Conservation (phyloP, 345 rosid genomes). For the Salix suchowensis region DNA sequence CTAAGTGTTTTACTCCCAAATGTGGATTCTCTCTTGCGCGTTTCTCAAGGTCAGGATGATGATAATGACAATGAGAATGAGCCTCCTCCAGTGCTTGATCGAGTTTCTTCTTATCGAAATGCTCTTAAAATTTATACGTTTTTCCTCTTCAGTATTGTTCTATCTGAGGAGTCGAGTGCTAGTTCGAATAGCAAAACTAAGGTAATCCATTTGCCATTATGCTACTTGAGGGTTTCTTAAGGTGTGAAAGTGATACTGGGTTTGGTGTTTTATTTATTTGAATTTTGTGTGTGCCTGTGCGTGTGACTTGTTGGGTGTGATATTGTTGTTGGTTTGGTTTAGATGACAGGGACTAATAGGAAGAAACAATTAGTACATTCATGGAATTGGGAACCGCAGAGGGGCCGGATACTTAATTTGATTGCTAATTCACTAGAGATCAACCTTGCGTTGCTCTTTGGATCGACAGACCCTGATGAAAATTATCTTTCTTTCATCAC, state of each 20-base stretch:
- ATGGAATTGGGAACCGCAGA: slow-evolving; percentile 88
- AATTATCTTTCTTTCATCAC: slow-evolving; percentile 80
- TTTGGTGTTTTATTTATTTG: neutral
- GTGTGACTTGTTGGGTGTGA: neutral
- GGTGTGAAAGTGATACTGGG: neutral
- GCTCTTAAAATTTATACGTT: slow-evolving; percentile 87
- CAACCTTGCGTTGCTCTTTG: slow-evolving; percentile 84
- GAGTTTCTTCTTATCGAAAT: slow-evolving; percentile 69
- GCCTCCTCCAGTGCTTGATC: slow-evolving; percentile 40
- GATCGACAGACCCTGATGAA: slow-evolving; percentile 77
- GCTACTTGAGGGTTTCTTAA: neutral
- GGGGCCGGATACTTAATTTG: slow-evolving; percentile 75
- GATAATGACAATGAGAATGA: slow-evolving; percentile 3
- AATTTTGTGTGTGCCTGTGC: too few relatives aligned
- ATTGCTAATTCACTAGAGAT: slow-evolving; percentile 89
- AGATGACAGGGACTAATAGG: slow-evolving; percentile 55
- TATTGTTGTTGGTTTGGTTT: slow-evolving; percentile 23
- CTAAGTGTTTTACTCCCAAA: slow-evolving; percentile 91
- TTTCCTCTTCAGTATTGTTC: slow-evolving; percentile 64
- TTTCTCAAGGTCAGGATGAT: slow-evolving; percentile 47
- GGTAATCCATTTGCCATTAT: slow-evolving; percentile 31
- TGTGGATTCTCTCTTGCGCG: slow-evolving; percentile 70
- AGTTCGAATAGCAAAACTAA: slow-evolving; percentile 43
- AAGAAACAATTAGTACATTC: slow-evolving; percentile 59
- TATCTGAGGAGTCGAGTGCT: slow-evolving; percentile 47